A percentile compares a stretch with the other conserved stretches of the same genome.
Evolutionary conservation across 2,329 filamentous ascomycete genomes (phyloP).

Genomic region (Verticillium zaregamsianum): DNA sequence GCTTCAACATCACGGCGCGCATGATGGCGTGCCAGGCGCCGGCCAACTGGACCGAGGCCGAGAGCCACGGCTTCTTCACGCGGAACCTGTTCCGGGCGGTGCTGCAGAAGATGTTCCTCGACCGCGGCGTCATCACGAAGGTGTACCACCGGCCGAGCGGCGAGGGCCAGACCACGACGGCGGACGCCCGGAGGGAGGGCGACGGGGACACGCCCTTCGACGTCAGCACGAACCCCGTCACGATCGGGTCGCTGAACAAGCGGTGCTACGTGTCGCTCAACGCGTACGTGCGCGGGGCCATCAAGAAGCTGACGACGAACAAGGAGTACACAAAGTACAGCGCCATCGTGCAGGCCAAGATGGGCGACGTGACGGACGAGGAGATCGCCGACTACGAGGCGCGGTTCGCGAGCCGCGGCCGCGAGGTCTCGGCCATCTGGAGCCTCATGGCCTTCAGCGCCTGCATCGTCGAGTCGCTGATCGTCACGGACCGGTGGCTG

Average conservation of each 20-base stretch:
- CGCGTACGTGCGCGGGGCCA: constrained; percentile 75
- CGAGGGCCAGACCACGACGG: constrained; percentile 7
- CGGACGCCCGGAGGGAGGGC: constrained; percentile 10
- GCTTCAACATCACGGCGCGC: constrained; percentile 90
- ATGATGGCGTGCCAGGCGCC: constrained; percentile 99
- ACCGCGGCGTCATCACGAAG: constrained; percentile 70
- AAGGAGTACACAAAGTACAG: constrained; percentile 55
- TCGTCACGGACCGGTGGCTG: constrained; percentile 86
- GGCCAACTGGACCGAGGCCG: constrained; percentile 78
- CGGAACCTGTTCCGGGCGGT: constrained; percentile 90
- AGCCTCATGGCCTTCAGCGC: constrained; percentile 95
- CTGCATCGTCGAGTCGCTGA: constrained; percentile 80
- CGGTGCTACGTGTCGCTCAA: constrained; percentile 70
- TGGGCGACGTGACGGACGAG: constrained; percentile 67
- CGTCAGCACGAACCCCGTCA: constrained; percentile 69
- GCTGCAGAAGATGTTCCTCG: constrained; percentile 87
- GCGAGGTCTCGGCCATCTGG: constrained; percentile 86
- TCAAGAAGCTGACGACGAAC: constrained; percentile 65
- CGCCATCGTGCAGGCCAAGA: constrained; percentile 58
- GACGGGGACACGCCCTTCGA: constrained; percentile 38
- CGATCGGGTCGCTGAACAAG: constrained; percentile 82
- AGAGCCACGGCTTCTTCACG: constrained; percentile 85
- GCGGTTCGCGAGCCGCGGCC: constrained; percentile 61
- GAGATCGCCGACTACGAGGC: constrained; percentile 69
- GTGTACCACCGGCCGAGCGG: constrained; percentile 34